Percentiles rank a stretch among this genome's conserved stretches.
Evolutionary conservation across 2,329 filamentous ascomycete genomes (phyloP).

Genomic region (Intubia oerlemansii): DNA sequence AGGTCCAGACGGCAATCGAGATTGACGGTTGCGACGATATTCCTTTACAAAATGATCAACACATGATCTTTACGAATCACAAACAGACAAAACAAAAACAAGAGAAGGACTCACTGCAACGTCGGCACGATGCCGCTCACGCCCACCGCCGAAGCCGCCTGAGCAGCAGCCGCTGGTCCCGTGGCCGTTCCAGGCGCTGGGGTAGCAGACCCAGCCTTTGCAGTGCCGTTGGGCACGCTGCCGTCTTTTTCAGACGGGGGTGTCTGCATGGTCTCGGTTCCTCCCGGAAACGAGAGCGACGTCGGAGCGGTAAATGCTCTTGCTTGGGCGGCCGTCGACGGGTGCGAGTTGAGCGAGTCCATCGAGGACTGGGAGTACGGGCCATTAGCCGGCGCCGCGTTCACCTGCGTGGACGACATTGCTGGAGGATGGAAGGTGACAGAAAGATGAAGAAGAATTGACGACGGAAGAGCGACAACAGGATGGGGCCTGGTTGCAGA

Average conservation of each 20-base stretch:
- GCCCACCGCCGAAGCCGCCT: slow-evolving; percentile 62
- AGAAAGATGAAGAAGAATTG: slow-evolving; percentile 1
- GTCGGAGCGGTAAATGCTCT: slow-evolving; percentile 87
- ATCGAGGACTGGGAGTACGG: slow-evolving; percentile 23
- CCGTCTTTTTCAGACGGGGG: slow-evolving; percentile 9
- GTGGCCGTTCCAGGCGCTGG: slow-evolving; percentile 7
- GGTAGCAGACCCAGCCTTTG: slow-evolving; percentile 5
- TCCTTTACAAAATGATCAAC: slow-evolving; percentile 35
- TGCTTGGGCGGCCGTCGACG: slow-evolving; percentile 76
- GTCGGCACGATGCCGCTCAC: slow-evolving; percentile 84
- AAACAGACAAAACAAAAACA: not conserved
- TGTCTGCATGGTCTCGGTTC: slow-evolving; percentile 8
- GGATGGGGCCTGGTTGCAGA: no score
- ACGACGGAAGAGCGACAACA: no score
- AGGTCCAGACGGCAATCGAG: slow-evolving; percentile 92
- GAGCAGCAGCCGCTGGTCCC: slow-evolving; percentile 41
- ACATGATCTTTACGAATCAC: slow-evolving; percentile 7
- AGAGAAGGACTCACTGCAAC: slow-evolving; percentile 62
- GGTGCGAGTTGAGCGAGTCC: slow-evolving; percentile 85
- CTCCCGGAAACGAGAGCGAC: slow-evolving; percentile 74
- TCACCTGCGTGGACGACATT: slow-evolving; percentile 8
- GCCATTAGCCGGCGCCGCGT: slow-evolving; percentile 5
- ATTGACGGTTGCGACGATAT: slow-evolving; percentile 98
- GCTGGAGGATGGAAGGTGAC: slow-evolving; percentile 2
- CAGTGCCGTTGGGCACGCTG: slow-evolving; percentile 6